Base-by-base conservation (phyloP, 176 grass and related monocot species). In the Carex myosuroides region DNA sequence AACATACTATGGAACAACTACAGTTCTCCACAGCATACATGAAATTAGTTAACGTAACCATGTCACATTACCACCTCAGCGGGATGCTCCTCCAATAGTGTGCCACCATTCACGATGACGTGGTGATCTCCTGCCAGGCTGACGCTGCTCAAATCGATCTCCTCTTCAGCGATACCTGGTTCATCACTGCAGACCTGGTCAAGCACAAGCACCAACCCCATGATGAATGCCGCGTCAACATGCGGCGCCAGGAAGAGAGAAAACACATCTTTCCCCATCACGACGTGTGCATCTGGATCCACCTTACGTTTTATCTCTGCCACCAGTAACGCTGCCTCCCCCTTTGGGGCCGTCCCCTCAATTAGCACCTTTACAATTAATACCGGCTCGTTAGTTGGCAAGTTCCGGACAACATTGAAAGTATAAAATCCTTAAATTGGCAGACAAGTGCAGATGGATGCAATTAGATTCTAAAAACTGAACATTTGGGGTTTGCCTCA, bases 141-240 rank as follows among this genome's bases (percentile, higher is more conserved):
- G 0, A 69, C 64, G 3, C 66, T 66, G 52, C 4, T 33, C 18
- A 77, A 65, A 33, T 85, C 83, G n/a, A 70, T 54, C 26, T 87
- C 89, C 39, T 90, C 89, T 33, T 83, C 83, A 59, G 44, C 30
- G 8, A 82, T 88, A 52, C 90, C 87, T 13, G 88, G 39, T 48
- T 90, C 91, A 44, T 92, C 85, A 60, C 85, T 86, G 64, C 82
- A 88, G 83, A 99, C 89, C 71, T 92, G 83, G 70, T 93, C 96
- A 44, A 99, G 93, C 53, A 95, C 93, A 73, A 99, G 88, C 44
- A 99, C 91, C 70, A 95, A 64, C 53, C 91, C 96, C 91, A 99
- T 95, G 73, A 87, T 89, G 74, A 99, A 95, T 14, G 93, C 96
- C 0, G 93, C 89, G 55, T 99, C 96, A 75, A 91, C 92, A 2